Conservation (phyloP, 108 stramenopile genomes). For the Conticribra guillardii region DNA sequence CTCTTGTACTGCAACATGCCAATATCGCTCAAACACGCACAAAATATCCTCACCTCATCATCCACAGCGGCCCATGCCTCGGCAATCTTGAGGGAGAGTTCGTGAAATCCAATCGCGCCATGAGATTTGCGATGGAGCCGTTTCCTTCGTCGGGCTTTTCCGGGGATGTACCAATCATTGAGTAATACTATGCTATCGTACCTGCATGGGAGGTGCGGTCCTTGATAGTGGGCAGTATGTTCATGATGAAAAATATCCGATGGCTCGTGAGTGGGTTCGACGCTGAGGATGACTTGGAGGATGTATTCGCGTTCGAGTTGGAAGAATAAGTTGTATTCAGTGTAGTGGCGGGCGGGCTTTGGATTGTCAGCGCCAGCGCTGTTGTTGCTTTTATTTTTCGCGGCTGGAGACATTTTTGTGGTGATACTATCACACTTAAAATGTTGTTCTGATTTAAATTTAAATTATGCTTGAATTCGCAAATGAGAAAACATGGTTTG, state of each 20-base stretch:
- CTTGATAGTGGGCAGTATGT: constrained; percentile 10
- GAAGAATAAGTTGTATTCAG: constrained; percentile 44
- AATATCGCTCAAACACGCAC: constrained; percentile 41
- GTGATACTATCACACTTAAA: too few species aligned
- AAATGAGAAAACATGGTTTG: too few species aligned
- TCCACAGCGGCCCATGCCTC: constrained; percentile 47
- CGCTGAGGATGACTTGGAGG: constrained; percentile 23
- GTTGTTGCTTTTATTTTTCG: too few species aligned
- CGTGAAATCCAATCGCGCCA: constrained; percentile 71
- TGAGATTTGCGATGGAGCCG: constrained; percentile 65
- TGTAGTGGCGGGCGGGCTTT: constrained; percentile 24
- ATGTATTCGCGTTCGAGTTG: constrained; percentile 46
- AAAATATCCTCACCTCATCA: constrained; percentile 35
- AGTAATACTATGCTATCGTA: constrained; percentile 18
- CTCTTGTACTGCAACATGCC: constrained; percentile 52
- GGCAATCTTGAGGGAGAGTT: constrained; percentile 60
- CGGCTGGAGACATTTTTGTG: too few species aligned
- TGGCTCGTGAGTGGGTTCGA: constrained; percentile 2
- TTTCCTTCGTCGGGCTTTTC: constrained; percentile 22
- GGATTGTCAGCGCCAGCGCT: not conserved
- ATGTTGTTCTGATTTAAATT: too few species aligned
- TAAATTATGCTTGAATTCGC: too few species aligned
- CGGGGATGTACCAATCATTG: constrained; percentile 22
- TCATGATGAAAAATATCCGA: constrained; percentile 9
- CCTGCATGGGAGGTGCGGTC: constrained; percentile 22